Evolutionary conservation across 2,329 filamentous ascomycete species (phyloP).

Genomic region (Graphilbum ipis-grandicollis): DNA sequence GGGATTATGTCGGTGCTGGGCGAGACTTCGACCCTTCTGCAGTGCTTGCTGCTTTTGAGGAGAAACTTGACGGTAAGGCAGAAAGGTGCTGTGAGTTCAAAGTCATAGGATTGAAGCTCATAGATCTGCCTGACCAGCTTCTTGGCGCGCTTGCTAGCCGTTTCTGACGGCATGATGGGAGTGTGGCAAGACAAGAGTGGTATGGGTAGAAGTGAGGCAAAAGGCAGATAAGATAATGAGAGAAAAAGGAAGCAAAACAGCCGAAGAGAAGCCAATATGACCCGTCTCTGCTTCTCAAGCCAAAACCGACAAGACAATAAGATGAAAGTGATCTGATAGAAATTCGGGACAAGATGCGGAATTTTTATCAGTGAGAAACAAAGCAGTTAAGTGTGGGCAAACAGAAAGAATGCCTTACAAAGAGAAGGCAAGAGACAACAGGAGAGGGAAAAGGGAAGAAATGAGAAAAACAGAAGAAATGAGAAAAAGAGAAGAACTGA

Average conservation of each 20-base stretch:
- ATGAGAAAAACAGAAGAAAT: not conserved
- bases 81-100: conserved; percentile 6
- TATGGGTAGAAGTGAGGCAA: not conserved
- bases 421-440: too few species aligned
- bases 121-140: conserved; percentile 5
- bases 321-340: too few species aligned
- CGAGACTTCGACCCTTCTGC: conserved; percentile 2
- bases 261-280: too few species aligned
- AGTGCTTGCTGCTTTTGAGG: conserved; percentile 5
- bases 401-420: too few species aligned
- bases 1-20: not conserved
- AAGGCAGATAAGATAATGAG: not conserved
- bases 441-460: too few species aligned
- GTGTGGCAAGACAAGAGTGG: too few species aligned
- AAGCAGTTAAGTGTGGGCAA: too few species aligned
- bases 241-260: too few species aligned
- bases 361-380: too few species aligned
- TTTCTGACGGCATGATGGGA: conserved; percentile 2
- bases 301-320: too few species aligned
- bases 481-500: not conserved
- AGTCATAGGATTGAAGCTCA: conserved; percentile 5
- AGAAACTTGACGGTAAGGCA: conserved; percentile 5
- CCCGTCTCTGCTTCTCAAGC: too few species aligned
- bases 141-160: conserved; percentile 5
- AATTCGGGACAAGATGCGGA: too few species aligned